Conservation (phyloP, 1,284 basidiomycete species). For the Cutaneotrichosporon dermatis region DNA sequence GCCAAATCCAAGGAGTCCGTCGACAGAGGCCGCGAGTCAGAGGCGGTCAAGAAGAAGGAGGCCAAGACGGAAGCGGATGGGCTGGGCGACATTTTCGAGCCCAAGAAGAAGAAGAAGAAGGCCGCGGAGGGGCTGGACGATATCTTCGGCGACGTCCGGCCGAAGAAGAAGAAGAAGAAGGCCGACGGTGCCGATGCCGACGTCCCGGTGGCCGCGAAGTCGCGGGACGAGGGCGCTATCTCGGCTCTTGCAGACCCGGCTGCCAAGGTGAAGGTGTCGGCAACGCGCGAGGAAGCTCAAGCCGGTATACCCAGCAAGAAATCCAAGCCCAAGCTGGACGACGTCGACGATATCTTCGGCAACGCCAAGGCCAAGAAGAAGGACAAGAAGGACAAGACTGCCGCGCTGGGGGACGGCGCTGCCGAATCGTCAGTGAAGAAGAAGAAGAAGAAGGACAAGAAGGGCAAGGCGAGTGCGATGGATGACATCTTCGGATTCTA, state of each 20-base stretch:
- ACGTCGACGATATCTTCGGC: neutral
- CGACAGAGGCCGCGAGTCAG: too few relatives aligned
- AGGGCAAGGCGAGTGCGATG: slow-evolving; percentile 25
- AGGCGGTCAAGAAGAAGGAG: neutral
- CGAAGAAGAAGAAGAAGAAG: too few relatives aligned
- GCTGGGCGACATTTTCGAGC: neutral
- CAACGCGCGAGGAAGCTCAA: too few relatives aligned
- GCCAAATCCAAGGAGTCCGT: neutral
- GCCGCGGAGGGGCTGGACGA: neutral
- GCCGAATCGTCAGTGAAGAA: too few relatives aligned
- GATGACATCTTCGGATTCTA: slow-evolving; percentile 41
- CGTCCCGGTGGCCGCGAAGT: neutral
- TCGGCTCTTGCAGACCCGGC: neutral
- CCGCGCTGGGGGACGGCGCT: neutral
- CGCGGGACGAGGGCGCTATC: neutral
- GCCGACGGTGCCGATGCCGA: neutral
- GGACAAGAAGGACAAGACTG: neutral
- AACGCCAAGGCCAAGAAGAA: neutral
- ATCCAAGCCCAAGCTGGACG: neutral
- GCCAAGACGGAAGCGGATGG: neutral
- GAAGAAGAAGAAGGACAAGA: slow-evolving; percentile 19
- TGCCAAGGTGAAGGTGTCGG: too few relatives aligned
- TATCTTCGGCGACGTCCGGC: too few relatives aligned
- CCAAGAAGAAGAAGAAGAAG: slow-evolving; percentile 1
- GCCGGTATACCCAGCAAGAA: neutral